Conservation (phyloP, 2,329 filamentous ascomycete species). For the Fusarium nygamai region DNA sequence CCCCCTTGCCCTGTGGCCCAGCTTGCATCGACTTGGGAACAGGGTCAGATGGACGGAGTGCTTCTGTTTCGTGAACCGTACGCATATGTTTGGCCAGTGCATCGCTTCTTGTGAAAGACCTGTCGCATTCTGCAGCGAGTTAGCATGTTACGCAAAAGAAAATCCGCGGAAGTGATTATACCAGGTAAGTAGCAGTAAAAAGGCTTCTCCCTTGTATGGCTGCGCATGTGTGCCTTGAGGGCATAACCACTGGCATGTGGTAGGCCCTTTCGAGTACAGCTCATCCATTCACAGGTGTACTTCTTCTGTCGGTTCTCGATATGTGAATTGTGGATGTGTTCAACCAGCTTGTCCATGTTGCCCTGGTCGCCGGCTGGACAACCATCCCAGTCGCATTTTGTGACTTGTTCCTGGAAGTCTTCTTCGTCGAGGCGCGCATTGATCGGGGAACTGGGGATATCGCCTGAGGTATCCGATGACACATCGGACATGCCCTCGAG, state of each 20-base stretch:
- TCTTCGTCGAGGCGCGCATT: constrained; percentile 77
- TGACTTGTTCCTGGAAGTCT: constrained; percentile 80
- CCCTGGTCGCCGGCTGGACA: constrained; percentile 76
- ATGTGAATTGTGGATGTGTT: constrained; percentile 91
- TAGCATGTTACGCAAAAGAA: background rate
- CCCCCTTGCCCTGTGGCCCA: constrained; percentile 54
- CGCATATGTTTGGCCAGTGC: constrained; percentile 98
- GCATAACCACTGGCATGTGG: constrained; percentile 96
- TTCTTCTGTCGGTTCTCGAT: constrained; percentile 94
- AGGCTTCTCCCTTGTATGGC: constrained; percentile 96
- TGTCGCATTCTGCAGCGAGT: constrained; percentile 82
- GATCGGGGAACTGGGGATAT: constrained; percentile 77
- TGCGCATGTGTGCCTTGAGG: constrained; percentile 95
- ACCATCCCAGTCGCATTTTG: constrained; percentile 80
- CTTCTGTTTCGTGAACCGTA: constrained; percentile 97
- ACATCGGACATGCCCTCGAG: constrained; percentile 74
- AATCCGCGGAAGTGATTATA: constrained; percentile 53
- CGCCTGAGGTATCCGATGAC: constrained; percentile 90
- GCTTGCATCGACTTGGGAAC: constrained; percentile 75
- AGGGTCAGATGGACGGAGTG: constrained; percentile 81
- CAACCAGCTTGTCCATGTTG: constrained; percentile 84
- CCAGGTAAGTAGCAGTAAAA: constrained; percentile 96
- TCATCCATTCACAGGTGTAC: constrained; percentile 98
- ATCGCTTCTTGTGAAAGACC: constrained; percentile 94
- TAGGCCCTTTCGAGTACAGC: constrained; percentile 87